Base-by-base conservation (phyloP, 129 eudicot genomes). In the Calendula officinalis region DNA sequence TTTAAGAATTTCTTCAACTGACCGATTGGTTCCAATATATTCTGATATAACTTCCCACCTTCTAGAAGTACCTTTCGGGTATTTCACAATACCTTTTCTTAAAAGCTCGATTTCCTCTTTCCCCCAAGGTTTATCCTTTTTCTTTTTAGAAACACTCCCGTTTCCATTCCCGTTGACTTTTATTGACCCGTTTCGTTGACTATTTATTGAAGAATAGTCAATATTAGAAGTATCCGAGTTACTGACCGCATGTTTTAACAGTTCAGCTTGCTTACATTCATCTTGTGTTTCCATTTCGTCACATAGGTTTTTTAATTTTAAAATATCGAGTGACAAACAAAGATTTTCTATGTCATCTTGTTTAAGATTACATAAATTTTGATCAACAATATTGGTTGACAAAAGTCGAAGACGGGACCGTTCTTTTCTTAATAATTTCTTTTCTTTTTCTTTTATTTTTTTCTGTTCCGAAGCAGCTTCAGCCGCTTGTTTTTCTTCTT, bases 31-130 rank as follows among this genome's bases (percentile, higher is more conserved):
- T 4, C 99, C 99, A 48, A 94, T 85, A 71, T 81, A 88, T 42
- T 94, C 99, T 2, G 99, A 94, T 55, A 94, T 77, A 47, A 94
- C 99, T 66, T 94, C 99, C 99, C 99, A 94, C 75, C 99, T 80
- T 40, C 96, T 80, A 36, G 95, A 82, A 5, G 99, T 94, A 46
- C 99, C 99, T 80, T 94, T 94, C 1, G 97, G 99, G 66, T 57
- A 88, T 69, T 94, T 94, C 66, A 7, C 67, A 55, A 94, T 77
- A 30, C 90, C 97, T 80, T 94, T 94, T 50, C 91, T 81, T 43
- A 94, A 78, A 17, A 88, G 83, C 69, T 94, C 99, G 22, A 88
- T 80, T 78, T 94, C 99, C 71, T 94, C 99, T 59, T 71, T 88
- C 51, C 68, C 74, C 99, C 99, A 94, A 0, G 89, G 87, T 75